Evolutionary conservation across 1,139 yeast species (phyloP).

Genomic region (Hansenula sp.): DNA sequence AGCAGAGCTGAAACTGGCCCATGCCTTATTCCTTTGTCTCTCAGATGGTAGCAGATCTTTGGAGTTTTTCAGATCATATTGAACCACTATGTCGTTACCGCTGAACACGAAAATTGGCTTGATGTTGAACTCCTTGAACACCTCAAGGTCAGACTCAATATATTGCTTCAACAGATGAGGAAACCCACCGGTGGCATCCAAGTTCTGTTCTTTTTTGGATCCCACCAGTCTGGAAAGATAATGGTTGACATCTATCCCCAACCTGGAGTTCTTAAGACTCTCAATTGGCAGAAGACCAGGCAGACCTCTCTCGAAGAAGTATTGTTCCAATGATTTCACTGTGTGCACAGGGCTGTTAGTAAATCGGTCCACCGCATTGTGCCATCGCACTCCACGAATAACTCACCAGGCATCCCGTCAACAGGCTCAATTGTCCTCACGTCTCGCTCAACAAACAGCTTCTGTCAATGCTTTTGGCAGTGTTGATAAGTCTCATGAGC

Average conservation of each 20-base stretch:
- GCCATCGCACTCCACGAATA: background rate
- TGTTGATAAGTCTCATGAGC: no score
- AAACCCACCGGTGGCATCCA: constrained; percentile 81
- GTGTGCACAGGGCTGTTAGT: constrained; percentile 13
- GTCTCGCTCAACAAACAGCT: no score
- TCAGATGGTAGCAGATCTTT: constrained; percentile 16
- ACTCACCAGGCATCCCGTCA: constrained; percentile 1
- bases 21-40: constrained; percentile 29
- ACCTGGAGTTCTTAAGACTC: constrained; percentile 58
- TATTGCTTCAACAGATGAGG: constrained; percentile 61
- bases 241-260: constrained; percentile 86
- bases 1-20: constrained; percentile 28
- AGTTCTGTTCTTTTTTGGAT: constrained; percentile 63
- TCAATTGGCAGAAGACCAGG: constrained; percentile 64
- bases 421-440: background rate
- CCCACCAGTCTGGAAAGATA: constrained; percentile 63
- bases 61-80: constrained; percentile 19
- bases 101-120: constrained; percentile 75
- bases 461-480: no score
- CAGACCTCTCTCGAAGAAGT: constrained; percentile 64
- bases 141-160: constrained; percentile 59
- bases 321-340: constrained; percentile 69
- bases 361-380: background rate
- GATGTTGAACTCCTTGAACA: constrained; percentile 57
- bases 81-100: constrained; percentile 40